These are phyloP conservation scores for Geotrichum fermentans DNA, from an alignment of 1,139 yeast species.

Conservation along the genomic window DNA sequence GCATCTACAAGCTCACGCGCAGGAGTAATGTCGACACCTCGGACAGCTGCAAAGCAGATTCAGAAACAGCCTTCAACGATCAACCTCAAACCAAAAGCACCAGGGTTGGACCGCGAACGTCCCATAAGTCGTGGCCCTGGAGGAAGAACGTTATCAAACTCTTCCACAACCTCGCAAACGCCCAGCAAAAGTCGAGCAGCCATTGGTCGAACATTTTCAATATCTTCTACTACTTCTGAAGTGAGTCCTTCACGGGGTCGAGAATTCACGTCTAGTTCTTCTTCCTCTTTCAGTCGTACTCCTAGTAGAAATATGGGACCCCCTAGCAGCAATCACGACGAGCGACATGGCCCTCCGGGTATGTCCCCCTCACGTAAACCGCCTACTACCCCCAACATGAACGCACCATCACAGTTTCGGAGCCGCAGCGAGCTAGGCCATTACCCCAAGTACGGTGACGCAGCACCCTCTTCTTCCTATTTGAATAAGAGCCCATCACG, in stretches of 20 bases:
- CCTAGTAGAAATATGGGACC: background rate
- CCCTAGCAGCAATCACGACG: background rate
- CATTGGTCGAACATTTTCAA: background rate
- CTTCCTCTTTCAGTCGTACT: background rate
- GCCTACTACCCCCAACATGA: background rate
- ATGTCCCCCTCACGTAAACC: background rate
- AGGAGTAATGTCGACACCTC: background rate
- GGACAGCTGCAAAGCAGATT: background rate
- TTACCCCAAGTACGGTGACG: background rate
- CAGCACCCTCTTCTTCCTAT: background rate
- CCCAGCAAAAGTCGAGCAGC: background rate
- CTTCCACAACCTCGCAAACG: constrained; percentile 2
- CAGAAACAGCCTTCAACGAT: background rate
- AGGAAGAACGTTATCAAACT: background rate
- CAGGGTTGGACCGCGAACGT: background rate
- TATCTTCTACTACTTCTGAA: constrained; percentile 5
- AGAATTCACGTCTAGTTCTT: background rate
- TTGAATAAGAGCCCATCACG: background rate
- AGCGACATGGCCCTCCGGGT: background rate
- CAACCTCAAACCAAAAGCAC: background rate
- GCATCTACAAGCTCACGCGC: background rate
- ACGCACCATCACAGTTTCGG: background rate
- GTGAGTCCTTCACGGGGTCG: background rate
- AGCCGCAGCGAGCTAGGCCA: constrained; percentile 14
- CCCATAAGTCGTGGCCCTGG: too few species aligned